Base-by-base conservation (phyloP, 2,329 filamentous ascomycete genomes). In the Leptographium radiaticola region DNA sequence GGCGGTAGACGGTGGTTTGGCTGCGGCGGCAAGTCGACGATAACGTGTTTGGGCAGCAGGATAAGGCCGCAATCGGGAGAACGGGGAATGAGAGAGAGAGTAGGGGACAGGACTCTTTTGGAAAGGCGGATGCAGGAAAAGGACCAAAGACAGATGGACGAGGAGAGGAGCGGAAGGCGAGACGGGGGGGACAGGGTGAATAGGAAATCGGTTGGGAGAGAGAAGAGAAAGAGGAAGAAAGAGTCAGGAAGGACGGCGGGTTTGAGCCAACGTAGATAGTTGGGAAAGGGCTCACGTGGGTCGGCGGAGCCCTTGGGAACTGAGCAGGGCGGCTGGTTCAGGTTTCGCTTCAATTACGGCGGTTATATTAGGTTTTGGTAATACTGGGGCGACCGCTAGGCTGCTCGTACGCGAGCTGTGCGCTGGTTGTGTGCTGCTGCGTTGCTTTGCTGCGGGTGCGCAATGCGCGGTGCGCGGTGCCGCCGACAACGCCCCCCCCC, bases 251-350 rank as follows among this genome's bases (percentile, higher is more conserved):
- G 45, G 33, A 20, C 25, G 20, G 12, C 30, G 43, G 20, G 42
- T 12, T 25, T 25, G 8, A 7, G 6, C 9, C 15, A 20, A 25
- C 2, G 42, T 53, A 30, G 16, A 31, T 30, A 18, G n/a, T 38
- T 15, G 38, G 52, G 52, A 44, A 49, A 52, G 16, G 51, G 36
- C 44, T 52, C 51, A 52, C 51, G 51, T 52, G 51, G 51, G 42
- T 31, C 51, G 31, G 49, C 49, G 49, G 49, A 50, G 49, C 49
- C 49, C 36, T 25, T 25, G 33, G 48, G 20, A 50, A 38, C 48
- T n/a, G 7, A 34, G 25, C 25, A 25, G 25, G 25, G 25, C 34
- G 33, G 38, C 48, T 39, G 48, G 38, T 49, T 50, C 48, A 39
- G 49, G 49, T 50, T 50, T 50, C 49, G 49, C 49, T 50, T 50